A percentile compares a stretch with the other conserved stretches of the same genome.
Conservation (phyloP, 345 rosid species). For the Ceriops zippeliana region DNA sequence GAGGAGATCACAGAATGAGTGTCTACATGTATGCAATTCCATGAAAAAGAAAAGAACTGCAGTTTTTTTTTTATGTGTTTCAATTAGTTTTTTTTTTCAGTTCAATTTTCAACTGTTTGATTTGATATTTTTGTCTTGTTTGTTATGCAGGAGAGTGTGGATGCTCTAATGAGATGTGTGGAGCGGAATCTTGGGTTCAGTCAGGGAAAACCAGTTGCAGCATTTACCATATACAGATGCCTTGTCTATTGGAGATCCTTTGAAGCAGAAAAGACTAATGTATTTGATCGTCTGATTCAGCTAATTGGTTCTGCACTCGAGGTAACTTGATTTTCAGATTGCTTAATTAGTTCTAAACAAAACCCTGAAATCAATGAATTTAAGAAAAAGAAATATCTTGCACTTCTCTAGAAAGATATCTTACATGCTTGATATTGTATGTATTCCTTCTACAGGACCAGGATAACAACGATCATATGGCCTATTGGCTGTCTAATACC, state of each 20-base stretch:
- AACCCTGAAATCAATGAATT: neutral
- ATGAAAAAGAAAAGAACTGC: neutral
- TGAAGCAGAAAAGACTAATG: conserved; percentile 91
- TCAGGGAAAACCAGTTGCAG: conserved; percentile 85
- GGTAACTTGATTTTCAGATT: conserved; percentile 42
- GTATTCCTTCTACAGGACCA: conserved; percentile 48
- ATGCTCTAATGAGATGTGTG: conserved; percentile 71
- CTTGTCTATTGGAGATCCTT: conserved; percentile 96
- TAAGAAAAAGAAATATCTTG: neutral
- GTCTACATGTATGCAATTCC: conserved; percentile 60
- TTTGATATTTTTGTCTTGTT: conserved; percentile 13
- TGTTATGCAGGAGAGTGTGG: conserved; percentile 71
- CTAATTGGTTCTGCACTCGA: conserved; percentile 94
- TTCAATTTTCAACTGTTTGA: conserved; percentile 13
- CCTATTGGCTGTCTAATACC: conserved; percentile 94
- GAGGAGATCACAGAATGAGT: conserved; percentile 62
- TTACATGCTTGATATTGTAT: conserved; percentile 8
- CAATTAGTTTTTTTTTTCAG: neutral
- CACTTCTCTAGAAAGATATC: neutral
- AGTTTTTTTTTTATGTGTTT: neutral
- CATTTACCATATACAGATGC: conserved; percentile 91
- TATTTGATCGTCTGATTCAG: conserved; percentile 93
- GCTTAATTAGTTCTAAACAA: neutral
- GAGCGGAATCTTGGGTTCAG: conserved; percentile 65
- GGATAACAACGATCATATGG: conserved; percentile 83